Evolutionary conservation across 352 stramenopile species (phyloP), one percentile per base, ranked within the genome.

Genomic region (Globisporangium spiculum): DNA sequence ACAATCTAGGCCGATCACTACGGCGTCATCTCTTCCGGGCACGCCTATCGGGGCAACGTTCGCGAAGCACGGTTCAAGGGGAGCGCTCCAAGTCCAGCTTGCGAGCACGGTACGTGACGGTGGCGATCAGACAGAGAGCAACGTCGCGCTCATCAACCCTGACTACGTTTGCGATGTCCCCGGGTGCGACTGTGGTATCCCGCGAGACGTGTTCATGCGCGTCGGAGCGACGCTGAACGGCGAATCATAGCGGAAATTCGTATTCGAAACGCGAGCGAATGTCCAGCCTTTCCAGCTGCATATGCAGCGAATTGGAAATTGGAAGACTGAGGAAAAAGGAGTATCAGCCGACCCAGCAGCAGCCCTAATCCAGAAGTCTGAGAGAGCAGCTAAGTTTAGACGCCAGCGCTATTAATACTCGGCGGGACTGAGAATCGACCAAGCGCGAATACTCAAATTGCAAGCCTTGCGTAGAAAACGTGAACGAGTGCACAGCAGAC

Each of bases 171-270:
- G 83, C 65, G 80, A 85, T 68, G 74, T 84, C 4, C 70, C 77
- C 18, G 80, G 77, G 1, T 91, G 80, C 53, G 63, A 27, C 12
- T 91, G 83, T 24, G 83, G 79, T 4, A 86, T 91, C 48, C 80
- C 83, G 38, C 77, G 83, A 27, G 74, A 89, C 61, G 83, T 91
- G 18, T 89, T 89, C 41, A 59, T 84, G 18, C 78, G 82, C 16
- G 77, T 86, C 4, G 78, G 67, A 14, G 72, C 75, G 18, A 74
- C 64, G 18, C 60, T 90, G 24, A 90, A 90, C 55, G 80, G 81
- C 22, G 82, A 90, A 4, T 82, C 22, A 1, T 69, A 58, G 16
- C 8, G 10, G 34, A 16, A 16, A 61, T 41, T 18, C 16, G 55
- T 9, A 32, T 57, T 34, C 8, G 9, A 57, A 20, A 22, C 9